Evolutionary conservation across 257 asterid genomes (phyloP), one percentile per base, ranked within the genome.

Genomic region (Scutellaria barbata): DNA sequence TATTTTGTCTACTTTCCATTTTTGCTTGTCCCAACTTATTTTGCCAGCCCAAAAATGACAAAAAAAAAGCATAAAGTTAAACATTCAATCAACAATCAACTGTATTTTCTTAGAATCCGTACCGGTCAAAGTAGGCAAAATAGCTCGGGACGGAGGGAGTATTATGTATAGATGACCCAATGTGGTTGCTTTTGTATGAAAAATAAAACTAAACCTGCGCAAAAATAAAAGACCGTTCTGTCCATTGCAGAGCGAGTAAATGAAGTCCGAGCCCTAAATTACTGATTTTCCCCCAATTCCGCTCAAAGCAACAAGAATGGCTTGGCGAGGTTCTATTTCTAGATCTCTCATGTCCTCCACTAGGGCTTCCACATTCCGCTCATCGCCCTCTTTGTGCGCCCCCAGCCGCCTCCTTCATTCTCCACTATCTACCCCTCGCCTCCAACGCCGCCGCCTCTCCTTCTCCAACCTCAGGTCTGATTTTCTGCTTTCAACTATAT

Each of bases 291-390:
- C 51, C 68, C 59, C 70, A 3, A 25, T 47, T 43, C 76, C 56
- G 2, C 69, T 22, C 56, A 13, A 10, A 56, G 50, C 74, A 14
- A 20, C 68, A 71, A 10, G 71, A 45, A 92, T 92, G 98, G 96
- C 96, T 59, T 90, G 87, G 90, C 96, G 96, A 67, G 98, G 96
- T 69, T 88, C 96, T 43, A 12, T 90, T 74, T 85, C 91, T 53
- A 84, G 98, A 84, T 85, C 98, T 52, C 78, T 89, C 59, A 25
- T 77, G 57, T 83, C 95, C 77, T 68, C 88, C 48, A 86, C 84
- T 2, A 83, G 96, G 74, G 72, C 89, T 55, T 77, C 95, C 81
- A 68, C 86, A 63, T 74, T 76, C 84, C 92, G 96, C 39, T 86
- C 93, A n/a, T 74, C 96, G 33, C 82, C 88, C 11, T 43, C 88